These are phyloP conservation scores for Colletotrichum orbiculare DNA, from an alignment of 2,329 filamentous ascomycete genomes.

Conservation along the genomic window DNA sequence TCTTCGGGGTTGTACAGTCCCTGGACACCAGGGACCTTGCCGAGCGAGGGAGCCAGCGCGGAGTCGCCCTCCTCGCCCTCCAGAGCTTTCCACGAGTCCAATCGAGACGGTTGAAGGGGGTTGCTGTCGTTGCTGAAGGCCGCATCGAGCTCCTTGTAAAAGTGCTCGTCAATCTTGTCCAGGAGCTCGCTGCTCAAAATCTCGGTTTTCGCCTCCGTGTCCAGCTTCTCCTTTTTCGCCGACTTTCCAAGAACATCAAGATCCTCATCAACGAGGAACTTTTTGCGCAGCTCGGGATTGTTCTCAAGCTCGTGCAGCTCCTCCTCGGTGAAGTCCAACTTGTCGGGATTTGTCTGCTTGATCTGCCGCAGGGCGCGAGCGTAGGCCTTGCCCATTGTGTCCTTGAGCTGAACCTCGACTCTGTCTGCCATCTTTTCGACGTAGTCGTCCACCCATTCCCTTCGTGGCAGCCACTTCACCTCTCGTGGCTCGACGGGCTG, in stretches of 20 bases:
- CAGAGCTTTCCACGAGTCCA: conserved; percentile 47
- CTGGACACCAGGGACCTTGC: conserved; percentile 64
- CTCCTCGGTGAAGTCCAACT: conserved; percentile 67
- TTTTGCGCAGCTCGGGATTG: conserved; percentile 52
- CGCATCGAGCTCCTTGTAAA: conserved; percentile 40
- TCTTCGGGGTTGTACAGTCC: conserved; percentile 63
- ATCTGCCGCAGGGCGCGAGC: conserved; percentile 54
- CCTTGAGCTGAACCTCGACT: conserved; percentile 55
- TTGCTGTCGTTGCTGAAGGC: conserved; percentile 41
- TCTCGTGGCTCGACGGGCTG: conserved; percentile 62
- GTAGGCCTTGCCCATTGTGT: conserved; percentile 55
- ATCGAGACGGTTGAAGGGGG: conserved; percentile 44
- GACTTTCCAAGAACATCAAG: conserved; percentile 15
- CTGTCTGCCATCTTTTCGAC: conserved; percentile 57
- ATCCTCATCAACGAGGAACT: conserved; percentile 48
- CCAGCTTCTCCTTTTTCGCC: neutral
- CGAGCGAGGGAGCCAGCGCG: conserved; percentile 60
- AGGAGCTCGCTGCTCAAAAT: conserved; percentile 19
- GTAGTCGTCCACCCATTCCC: conserved; percentile 71
- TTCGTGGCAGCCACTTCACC: conserved; percentile 67
- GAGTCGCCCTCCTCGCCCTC: conserved; percentile 50
- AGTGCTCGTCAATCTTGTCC: conserved; percentile 40
- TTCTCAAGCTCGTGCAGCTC: conserved; percentile 55
- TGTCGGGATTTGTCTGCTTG: conserved; percentile 53
- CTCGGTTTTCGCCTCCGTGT: conserved; percentile 28